These are phyloP conservation scores for Wickerhamiella siamensis DNA, from an alignment of 805 yeast genomes.

Conservation along the genomic window DNA sequence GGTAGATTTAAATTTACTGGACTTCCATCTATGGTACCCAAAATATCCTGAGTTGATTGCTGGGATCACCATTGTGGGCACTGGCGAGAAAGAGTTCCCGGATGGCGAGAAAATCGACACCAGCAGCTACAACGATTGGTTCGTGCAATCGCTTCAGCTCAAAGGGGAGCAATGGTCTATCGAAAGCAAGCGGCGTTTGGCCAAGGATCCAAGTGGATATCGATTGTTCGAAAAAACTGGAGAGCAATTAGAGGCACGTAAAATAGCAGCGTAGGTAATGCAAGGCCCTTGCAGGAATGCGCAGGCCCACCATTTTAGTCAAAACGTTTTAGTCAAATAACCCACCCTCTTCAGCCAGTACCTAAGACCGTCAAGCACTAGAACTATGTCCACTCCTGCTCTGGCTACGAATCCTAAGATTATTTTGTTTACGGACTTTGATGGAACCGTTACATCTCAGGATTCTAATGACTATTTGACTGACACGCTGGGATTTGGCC, in stretches of 20 bases:
- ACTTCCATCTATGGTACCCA: slow-evolving; percentile 12
- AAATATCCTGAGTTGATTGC: slow-evolving; percentile 8
- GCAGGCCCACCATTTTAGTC: too few relatives aligned
- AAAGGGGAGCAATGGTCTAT: slow-evolving; percentile 1
- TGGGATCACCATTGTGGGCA: slow-evolving; percentile 7
- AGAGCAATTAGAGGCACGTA: background rate
- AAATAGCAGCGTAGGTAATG: background rate
- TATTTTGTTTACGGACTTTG: slow-evolving; percentile 93
- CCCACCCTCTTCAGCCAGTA: too few relatives aligned
- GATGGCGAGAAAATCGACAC: background rate
- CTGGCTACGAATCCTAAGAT: slow-evolving; percentile 35
- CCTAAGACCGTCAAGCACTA: too few relatives aligned
- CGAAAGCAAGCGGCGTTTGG: background rate
- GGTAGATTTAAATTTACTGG: background rate
- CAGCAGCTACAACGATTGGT: background rate
- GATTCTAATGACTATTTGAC: slow-evolving; percentile 90
- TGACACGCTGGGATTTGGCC: slow-evolving; percentile 79
- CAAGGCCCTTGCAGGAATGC: too few relatives aligned
- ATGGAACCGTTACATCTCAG: slow-evolving; percentile 91
- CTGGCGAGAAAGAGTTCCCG: background rate
- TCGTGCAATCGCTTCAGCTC: background rate
- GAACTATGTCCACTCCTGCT: slow-evolving; percentile 17
- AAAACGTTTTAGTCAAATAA: too few relatives aligned
- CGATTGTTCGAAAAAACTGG: background rate
- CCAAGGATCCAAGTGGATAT: background rate